Conservation (phyloP, 495 filamentous ascomycete species). For the Aspergillus haitiensis region DNA sequence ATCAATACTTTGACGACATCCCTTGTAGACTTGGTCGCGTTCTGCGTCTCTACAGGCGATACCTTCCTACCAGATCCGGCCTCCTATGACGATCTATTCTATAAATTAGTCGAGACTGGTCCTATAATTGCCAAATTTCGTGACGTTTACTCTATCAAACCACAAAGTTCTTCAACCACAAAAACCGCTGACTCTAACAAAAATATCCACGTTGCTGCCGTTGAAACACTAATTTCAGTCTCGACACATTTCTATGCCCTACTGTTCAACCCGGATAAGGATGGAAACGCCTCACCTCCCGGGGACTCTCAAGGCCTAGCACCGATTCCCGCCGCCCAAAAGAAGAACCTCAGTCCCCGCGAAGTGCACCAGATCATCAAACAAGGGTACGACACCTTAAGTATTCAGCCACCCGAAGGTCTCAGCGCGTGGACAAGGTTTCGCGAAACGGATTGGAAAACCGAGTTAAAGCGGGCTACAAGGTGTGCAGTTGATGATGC, state of each 20-base stretch:
- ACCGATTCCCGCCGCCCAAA: conserved; percentile 37
- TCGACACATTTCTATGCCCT: conserved; percentile 84
- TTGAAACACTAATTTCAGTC: conserved; percentile 81
- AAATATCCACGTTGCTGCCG: conserved; percentile 51
- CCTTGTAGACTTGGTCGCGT: conserved; percentile 80
- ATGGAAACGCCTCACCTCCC: conserved; percentile 32
- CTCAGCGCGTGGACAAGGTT: conserved; percentile 72
- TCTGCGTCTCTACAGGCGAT: conserved; percentile 85
- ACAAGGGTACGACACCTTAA: conserved; percentile 91
- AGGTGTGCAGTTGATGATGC: conserved; percentile 64
- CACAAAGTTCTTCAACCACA: conserved; percentile 16
- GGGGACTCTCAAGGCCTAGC: conserved; percentile 28
- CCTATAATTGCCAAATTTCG: conserved; percentile 83
- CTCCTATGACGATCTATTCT: conserved; percentile 94
- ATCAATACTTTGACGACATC: conserved; percentile 52
- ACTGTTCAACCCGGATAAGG: conserved; percentile 62
- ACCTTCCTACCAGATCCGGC: conserved; percentile 86
- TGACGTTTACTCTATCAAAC: conserved; percentile 58
- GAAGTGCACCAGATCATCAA: conserved; percentile 92
- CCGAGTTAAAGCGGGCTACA: conserved; percentile 81
- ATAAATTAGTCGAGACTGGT: conserved; percentile 92
- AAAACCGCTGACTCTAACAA: conserved; percentile 24
- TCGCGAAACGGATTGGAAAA: conserved; percentile 67
- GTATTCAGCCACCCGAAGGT: conserved; percentile 79
- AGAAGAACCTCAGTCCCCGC: conserved; percentile 70